Evolutionary conservation across 768 basidiomycete species (phyloP), one percentile per base, ranked within the genome.

Genomic region (Termitomyces sp.): DNA sequence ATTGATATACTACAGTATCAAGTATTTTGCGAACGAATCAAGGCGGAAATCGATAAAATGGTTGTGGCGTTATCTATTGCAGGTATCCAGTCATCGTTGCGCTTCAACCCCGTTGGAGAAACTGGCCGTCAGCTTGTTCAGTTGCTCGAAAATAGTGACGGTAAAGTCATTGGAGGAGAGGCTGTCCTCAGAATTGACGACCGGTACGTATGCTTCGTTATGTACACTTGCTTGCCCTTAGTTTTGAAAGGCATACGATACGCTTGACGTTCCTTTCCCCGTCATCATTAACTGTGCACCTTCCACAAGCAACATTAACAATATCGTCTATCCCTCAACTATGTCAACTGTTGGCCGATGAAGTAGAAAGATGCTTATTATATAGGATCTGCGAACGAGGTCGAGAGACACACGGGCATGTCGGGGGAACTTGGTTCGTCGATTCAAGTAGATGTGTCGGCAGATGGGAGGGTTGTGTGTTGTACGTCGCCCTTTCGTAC

Each of bases 1-100:
- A 85, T 92, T 58, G 89, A 92, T 66, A 63, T 91, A 30, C 69
- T 93, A 41, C 91, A 92, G 68, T 94, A 93, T 65, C 80, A 82
- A 62, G 81, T 82, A 25, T 91, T 94, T 67, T 88, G 86, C 65
- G 68, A 76, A 57, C 76, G 84, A 57, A 74, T 92, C 46, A 78
- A 80, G 59, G 54, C 67, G 1, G 87, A 90, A 70, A 67, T 93
- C 34, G 68, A 72, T 40, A 79, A 74, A 60, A 76, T 83, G 54
- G 73, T 73, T 8, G 50, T 58, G 19, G 81, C 83, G 5, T 68
- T 92, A 52, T 69, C 68, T 21, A 68, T 58, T 43, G 83, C 79
- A 0, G 85, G 86, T 1, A 79, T 92, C 19, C 67, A 76, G 7
- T 77, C 82, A 6, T 74, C 72, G 5, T 73, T 90, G 25, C 76